These are phyloP conservation scores for Aspergillus mulundensis DNA, from an alignment of 495 filamentous ascomycete genomes.

Conservation along the genomic window DNA sequence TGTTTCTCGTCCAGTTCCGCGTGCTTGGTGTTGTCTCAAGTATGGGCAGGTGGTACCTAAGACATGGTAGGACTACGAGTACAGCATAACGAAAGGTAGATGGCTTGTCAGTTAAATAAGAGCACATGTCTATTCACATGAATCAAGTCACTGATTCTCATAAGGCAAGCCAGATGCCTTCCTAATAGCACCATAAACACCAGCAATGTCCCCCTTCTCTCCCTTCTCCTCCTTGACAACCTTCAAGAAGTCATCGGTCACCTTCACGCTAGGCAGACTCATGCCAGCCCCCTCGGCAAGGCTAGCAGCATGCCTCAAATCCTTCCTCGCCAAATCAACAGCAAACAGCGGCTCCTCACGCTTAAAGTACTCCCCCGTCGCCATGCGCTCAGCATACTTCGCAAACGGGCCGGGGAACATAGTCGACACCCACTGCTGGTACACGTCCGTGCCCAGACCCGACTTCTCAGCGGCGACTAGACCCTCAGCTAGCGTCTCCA, in stretches of 20 bases:
- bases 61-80: too few species aligned
- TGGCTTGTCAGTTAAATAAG: too few species aligned
- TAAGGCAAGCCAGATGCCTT: constrained; percentile 66
- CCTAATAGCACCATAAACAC: constrained; percentile 74
- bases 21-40: too few species aligned
- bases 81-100: too few species aligned
- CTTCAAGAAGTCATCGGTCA: constrained; percentile 64
- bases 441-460: constrained; percentile 64
- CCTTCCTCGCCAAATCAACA: constrained; percentile 85
- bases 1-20: too few species aligned
- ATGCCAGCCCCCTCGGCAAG: constrained; percentile 61
- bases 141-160: constrained; percentile 44
- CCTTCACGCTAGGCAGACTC: constrained; percentile 59
- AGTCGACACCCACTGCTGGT: constrained; percentile 62
- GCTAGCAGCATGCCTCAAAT: constrained; percentile 68
- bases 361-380: constrained; percentile 67
- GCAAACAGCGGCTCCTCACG: constrained; percentile 75
- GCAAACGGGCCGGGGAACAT: constrained; percentile 55
- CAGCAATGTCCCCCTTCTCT: constrained; percentile 74
- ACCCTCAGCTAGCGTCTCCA: constrained; percentile 72
- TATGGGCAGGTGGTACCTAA: too few species aligned
- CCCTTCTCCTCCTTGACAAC: constrained; percentile 70
- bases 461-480: constrained; percentile 75
- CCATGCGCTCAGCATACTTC: constrained; percentile 71
- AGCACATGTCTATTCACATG: background rate